Evolutionary conservation across 2,329 filamentous ascomycete species (phyloP).

Genomic region (Colletotrichum sp.): DNA sequence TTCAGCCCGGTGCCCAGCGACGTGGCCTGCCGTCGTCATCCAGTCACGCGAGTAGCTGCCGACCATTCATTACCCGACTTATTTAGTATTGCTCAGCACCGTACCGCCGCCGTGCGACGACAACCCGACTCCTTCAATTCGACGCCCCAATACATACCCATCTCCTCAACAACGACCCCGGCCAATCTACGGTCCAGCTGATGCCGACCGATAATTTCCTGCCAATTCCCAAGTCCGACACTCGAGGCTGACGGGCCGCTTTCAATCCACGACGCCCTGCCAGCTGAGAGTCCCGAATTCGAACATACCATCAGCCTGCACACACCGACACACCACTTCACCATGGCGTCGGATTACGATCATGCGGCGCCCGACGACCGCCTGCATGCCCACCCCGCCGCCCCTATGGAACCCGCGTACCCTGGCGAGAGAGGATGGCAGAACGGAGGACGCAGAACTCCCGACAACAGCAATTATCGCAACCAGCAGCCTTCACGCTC

Average conservation of each 20-base stretch:
- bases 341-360: slow-evolving; percentile 54
- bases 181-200: slow-evolving; percentile 19
- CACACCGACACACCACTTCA: neutral
- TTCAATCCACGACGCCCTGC: slow-evolving; percentile 3
- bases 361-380: slow-evolving; percentile 44
- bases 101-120: slow-evolving; percentile 19
- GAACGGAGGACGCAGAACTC: slow-evolving; percentile 39
- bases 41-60: slow-evolving; percentile 18
- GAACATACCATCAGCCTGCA: neutral
- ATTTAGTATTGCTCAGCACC: slow-evolving; percentile 15
- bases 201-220: slow-evolving; percentile 23
- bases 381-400: slow-evolving; percentile 30
- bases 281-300: slow-evolving; percentile 21
- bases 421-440: slow-evolving; percentile 40
- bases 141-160: slow-evolving; percentile 15
- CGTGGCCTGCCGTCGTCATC: slow-evolving; percentile 12
- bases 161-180: neutral
- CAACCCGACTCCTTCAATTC: slow-evolving; percentile 11
- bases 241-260: slow-evolving; percentile 22
- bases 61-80: slow-evolving; percentile 9
- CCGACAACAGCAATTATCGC: slow-evolving; percentile 40
- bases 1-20: slow-evolving; percentile 18
- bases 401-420: slow-evolving; percentile 32
- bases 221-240: slow-evolving; percentile 17
- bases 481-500: slow-evolving; percentile 36